phyloP scores from a whole-genome alignment of 2,329 filamentous ascomycete genomes.

The Fusarium marasasianum region DNA sequence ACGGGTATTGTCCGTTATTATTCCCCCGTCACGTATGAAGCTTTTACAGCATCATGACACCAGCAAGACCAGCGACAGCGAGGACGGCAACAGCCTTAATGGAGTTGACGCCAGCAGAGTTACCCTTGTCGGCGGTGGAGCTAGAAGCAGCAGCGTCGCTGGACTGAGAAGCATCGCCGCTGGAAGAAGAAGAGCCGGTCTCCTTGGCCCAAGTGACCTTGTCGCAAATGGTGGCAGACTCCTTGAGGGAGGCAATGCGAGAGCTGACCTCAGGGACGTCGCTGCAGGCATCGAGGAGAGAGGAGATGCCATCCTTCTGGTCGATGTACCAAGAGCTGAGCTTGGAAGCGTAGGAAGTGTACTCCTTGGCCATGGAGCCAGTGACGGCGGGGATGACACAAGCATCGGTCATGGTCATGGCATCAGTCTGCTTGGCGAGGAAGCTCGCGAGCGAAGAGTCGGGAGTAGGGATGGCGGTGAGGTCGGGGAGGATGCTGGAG shows the following conservation, averaged over 20 bases:
- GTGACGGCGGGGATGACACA: conserved; percentile 43
- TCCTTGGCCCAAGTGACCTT: conserved; percentile 17
- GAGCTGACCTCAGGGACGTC: conserved; percentile 40
- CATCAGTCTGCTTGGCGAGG: conserved; percentile 32
- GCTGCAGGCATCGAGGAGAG: conserved; percentile 40
- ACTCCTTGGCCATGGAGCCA: conserved; percentile 41
- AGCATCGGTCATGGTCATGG: conserved; percentile 27
- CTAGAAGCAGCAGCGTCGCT: not conserved
- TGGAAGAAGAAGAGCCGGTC: conserved; percentile 15
- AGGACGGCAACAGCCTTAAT: conserved; percentile 14
- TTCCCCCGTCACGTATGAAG: no score
- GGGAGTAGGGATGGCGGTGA: conserved; percentile 37
- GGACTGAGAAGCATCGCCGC: not conserved
- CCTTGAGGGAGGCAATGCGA: not conserved
- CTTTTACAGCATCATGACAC: conserved; percentile 24
- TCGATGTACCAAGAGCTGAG: conserved; percentile 38
- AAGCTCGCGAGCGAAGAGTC: conserved; percentile 27
- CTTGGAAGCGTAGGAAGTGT: conserved; percentile 35
- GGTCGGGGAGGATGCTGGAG: conserved; percentile 22
- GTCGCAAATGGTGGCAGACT: conserved; percentile 6
- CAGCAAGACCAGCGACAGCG: conserved; percentile 23
- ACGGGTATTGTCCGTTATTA: not conserved
- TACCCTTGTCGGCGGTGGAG: not conserved
- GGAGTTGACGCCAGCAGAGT: conserved; percentile 10
- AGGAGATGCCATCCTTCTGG: conserved; percentile 26